Percentiles rank a stretch among this genome's conserved stretches.
Conservation (phyloP, 371 early-diverging fungal species). For the Apophysomyces variabilis region DNA sequence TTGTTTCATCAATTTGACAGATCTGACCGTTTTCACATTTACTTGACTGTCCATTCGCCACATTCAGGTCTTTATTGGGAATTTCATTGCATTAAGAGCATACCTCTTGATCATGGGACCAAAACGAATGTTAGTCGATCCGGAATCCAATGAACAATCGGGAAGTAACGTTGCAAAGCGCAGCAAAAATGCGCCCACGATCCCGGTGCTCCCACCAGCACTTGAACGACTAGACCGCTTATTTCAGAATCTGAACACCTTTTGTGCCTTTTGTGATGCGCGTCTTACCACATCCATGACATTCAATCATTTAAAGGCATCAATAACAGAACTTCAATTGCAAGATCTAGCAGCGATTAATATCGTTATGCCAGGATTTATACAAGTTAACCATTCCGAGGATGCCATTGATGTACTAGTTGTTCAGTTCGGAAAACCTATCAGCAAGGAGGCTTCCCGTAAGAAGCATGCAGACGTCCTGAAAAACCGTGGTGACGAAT, state of each 20-base stretch:
- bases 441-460: conserved; percentile 17
- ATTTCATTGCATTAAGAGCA: too few relatives aligned
- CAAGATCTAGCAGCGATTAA: conserved; percentile 45
- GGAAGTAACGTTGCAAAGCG: neutral
- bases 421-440: conserved; percentile 35
- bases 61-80: too few relatives aligned
- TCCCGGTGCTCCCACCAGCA: neutral
- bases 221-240: conserved; percentile 14
- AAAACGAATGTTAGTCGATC: neutral
- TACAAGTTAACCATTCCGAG: conserved; percentile 24
- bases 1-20: too few relatives aligned
- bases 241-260: conserved; percentile 33
- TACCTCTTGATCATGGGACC: neutral
- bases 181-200: neutral
- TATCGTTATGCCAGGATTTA: conserved; percentile 38
- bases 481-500: conserved; percentile 29
- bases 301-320: conserved; percentile 28
- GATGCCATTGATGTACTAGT: neutral
- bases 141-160: neutral
- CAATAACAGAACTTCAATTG: conserved; percentile 25
- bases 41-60: too few relatives aligned
- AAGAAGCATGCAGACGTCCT: conserved; percentile 22
- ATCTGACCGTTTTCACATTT: too few relatives aligned
- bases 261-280: conserved; percentile 50
- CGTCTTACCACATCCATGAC: conserved; percentile 34